phyloP scores from a whole-genome alignment of 2,329 filamentous ascomycete genomes.

The Pyricularia sp. region DNA sequence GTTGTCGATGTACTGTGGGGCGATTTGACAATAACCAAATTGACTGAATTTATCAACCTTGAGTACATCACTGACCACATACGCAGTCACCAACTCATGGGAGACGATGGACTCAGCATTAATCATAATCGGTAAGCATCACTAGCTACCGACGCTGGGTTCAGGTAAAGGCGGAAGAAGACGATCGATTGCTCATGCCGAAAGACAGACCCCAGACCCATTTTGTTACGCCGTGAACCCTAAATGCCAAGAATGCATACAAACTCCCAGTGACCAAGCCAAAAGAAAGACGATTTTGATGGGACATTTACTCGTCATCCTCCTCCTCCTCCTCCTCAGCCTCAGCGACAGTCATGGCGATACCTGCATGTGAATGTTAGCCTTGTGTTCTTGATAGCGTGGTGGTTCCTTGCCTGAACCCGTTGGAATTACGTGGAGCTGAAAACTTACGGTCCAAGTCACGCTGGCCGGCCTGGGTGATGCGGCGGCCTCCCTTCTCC shows the following conservation, averaged over 20 bases:
- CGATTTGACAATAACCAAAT: neutral
- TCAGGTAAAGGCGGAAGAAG: conserved; percentile 3
- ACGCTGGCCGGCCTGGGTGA: conserved; percentile 96
- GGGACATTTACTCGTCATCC: conserved; percentile 50
- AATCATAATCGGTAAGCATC: neutral
- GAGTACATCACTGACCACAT: neutral
- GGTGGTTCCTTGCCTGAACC: neutral
- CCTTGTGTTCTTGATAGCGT: neutral
- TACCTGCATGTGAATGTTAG: conserved; percentile 33
- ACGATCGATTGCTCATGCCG: conserved; percentile 3
- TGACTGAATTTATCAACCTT: neutral
- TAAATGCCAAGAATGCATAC: conserved; percentile 2
- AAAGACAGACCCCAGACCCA: conserved; percentile 2
- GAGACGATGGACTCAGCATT: neutral
- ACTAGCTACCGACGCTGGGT: conserved; percentile 2
- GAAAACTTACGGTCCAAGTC: conserved; percentile 73
- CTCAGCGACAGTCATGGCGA: conserved; percentile 72
- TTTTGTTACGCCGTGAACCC: conserved; percentile 7
- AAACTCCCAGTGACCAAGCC: conserved; percentile 3
- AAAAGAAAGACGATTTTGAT: neutral
- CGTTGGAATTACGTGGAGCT: no score
- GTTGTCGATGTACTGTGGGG: no score
- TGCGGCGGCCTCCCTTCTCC: conserved; percentile 96
- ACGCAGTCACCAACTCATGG: neutral
- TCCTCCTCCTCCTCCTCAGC: conserved; percentile 59